A percentile compares a stretch with the other conserved stretches of the same genome.
These are phyloP conservation scores for Salix caprea DNA, from an alignment of 345 rosid species.

Conservation along the genomic window DNA sequence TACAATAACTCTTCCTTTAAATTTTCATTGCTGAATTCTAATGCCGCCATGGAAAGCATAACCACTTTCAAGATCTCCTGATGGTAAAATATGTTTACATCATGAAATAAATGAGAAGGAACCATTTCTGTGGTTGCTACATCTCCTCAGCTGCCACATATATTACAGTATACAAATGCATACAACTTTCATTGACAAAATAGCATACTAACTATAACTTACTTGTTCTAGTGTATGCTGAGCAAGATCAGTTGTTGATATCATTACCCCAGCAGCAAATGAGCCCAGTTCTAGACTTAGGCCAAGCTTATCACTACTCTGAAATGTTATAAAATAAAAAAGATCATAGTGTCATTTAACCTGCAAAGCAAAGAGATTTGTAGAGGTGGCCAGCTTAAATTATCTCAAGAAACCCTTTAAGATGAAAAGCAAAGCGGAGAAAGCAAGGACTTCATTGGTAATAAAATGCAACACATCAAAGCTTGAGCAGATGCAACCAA, in stretches of 20 bases:
- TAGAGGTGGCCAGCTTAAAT: not conserved
- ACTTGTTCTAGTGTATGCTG: slow-evolving; percentile 96
- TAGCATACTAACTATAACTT: slow-evolving; percentile 11
- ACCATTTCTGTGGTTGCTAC: not conserved
- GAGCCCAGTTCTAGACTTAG: slow-evolving; percentile 97
- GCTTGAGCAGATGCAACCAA: not conserved
- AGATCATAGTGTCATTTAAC: not conserved
- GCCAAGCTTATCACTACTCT: slow-evolving; percentile 98
- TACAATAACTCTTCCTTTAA: too few relatives aligned
- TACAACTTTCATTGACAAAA: not conserved
- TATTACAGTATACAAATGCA: not conserved
- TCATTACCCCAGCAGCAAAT: slow-evolving; percentile 99
- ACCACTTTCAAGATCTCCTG: not conserved
- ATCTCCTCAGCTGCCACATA: not conserved
- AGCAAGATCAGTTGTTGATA: slow-evolving; percentile 92
- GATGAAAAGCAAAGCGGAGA: not conserved
- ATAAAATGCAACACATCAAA: not conserved
- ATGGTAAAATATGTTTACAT: not conserved
- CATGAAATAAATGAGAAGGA: not conserved
- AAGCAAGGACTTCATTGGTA: not conserved
- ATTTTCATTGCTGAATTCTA: not conserved
- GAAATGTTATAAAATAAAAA: slow-evolving; percentile 29
- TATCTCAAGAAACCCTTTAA: not conserved
- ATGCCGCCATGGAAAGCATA: not conserved
- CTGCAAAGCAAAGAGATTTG: not conserved